These are phyloP conservation scores for Amanita thiersii DNA, from an alignment of 768 basidiomycete species.

Conservation along the genomic window DNA sequence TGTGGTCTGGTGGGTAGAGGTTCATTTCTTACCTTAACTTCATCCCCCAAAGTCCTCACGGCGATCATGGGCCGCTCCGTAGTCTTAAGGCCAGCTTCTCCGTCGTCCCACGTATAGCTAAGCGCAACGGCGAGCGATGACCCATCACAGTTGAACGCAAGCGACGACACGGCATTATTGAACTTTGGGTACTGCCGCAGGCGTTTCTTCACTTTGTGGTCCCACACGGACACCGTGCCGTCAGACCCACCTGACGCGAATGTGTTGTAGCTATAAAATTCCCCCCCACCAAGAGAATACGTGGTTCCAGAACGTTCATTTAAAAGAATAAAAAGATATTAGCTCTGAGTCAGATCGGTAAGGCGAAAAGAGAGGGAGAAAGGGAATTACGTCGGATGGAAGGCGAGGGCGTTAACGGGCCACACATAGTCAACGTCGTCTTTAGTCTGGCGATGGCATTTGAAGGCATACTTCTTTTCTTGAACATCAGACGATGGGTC, in stretches of 20 bases:
- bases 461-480: constrained; percentile 90
- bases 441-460: constrained; percentile 88
- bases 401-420: constrained; percentile 92
- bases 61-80: constrained; percentile 54
- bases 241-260: constrained; percentile 96
- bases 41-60: constrained; percentile 62
- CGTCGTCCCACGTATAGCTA: constrained; percentile 89
- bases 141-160: constrained; percentile 82
- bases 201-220: constrained; percentile 93
- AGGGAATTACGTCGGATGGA: constrained; percentile 70
- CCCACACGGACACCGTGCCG: constrained; percentile 92
- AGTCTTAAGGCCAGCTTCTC: constrained; percentile 61
- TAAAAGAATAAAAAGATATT: background rate
- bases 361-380: background rate
- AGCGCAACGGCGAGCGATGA: constrained; percentile 75
- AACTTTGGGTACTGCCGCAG: constrained; percentile 86
- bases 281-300: no score
- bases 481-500: constrained; percentile 73
- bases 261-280: constrained; percentile 64
- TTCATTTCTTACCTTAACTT: constrained; percentile 52
- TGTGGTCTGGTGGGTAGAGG: background rate
- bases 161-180: constrained; percentile 61
- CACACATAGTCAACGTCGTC: constrained; percentile 93
- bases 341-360: background rate
- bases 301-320: background rate